Evolutionary conservation across 441 rosid species (phyloP), one percentile per base, ranked within the genome.

Genomic region (Jatropha multifida): DNA sequence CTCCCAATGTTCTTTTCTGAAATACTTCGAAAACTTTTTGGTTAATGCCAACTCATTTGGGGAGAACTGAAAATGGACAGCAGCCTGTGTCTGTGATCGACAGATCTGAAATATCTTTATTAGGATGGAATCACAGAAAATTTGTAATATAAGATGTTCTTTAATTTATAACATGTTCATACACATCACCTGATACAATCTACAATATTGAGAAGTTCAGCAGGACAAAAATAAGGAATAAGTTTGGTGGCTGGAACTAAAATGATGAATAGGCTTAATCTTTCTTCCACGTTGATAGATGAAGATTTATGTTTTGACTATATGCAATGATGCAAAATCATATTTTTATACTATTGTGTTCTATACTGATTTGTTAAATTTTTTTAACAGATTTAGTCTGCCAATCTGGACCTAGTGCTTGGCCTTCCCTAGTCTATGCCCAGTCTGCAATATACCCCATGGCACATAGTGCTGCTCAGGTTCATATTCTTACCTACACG

Each of bases 391-490:
- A 96, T 92, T 85, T 96, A 78, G 95, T 92, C 62, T 96, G 98
- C 86, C 98, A 96, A 85, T 94, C 98, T 80, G 98, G 99, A 74
- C 99, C 98, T 81, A 84, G 95, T 77, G 87, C 96, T 38, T 94
- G 95, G 98, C 97, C 98, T 37, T 94, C 97, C 77, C 81, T 48
- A 63, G 77, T 94, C 74, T 96, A 96, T 77, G 92, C 97, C 59
- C 90, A 91, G 82, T 94, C 98, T 84, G 98, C 99, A 38, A 73
- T 85, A 13, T 83, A 90, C 81, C 98, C 99, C 68, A 96, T 96
- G 99, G 99, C 98, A 56, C 91, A 94, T 83, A 94, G 99, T 85
- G 94, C 98, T 68, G 98, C 98, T 80, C 99, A 96, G 99, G 98
- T 94, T 81, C 58, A 15, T 54, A 26, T 64, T 73, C 76, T 74